A percentile compares a stretch with the other conserved stretches of the same genome.
phyloP scores from a whole-genome alignment of 2,329 filamentous ascomycete species.

The Annulohypoxylon truncatum region DNA sequence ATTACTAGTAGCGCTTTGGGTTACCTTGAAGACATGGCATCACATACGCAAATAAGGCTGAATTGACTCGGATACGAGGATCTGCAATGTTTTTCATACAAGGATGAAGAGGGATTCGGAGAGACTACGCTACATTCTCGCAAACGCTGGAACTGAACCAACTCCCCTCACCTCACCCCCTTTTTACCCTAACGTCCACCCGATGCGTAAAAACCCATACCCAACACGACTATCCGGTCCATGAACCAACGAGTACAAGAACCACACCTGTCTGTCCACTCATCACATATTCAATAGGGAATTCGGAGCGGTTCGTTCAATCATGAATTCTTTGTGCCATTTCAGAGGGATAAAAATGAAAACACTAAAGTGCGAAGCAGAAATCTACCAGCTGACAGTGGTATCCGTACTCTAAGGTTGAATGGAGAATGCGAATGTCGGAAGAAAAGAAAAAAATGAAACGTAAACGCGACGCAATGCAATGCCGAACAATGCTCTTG shows the following conservation, averaged over 20 bases:
- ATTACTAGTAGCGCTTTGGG: not conserved
- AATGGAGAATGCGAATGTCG: constrained; percentile 1
- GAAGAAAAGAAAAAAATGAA: not conserved
- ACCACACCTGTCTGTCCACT: not conserved
- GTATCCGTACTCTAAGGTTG: constrained; percentile 11
- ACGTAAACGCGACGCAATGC: constrained; percentile 23
- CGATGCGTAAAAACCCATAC: constrained; percentile 1
- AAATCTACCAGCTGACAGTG: not conserved
- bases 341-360: not conserved
- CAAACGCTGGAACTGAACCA: constrained; percentile 26
- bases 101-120: constrained; percentile 12
- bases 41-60: not conserved
- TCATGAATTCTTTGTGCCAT: constrained; percentile 8
- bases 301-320: constrained; percentile 17
- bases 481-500: constrained; percentile 12
- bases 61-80: not conserved
- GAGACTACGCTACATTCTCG: constrained; percentile 36
- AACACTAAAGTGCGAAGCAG: not conserved
- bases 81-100: not conserved
- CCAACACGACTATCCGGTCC: constrained; percentile 2
- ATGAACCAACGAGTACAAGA: not conserved
- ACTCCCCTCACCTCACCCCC: constrained; percentile 10
- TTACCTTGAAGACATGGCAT: not conserved
- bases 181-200: not conserved
- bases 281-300: not conserved